A percentile compares a stretch with the other conserved stretches of the same genome.
These are phyloP conservation scores for Claviceps monticola DNA, from an alignment of 2,329 filamentous ascomycete genomes.

Conservation along the genomic window DNA sequence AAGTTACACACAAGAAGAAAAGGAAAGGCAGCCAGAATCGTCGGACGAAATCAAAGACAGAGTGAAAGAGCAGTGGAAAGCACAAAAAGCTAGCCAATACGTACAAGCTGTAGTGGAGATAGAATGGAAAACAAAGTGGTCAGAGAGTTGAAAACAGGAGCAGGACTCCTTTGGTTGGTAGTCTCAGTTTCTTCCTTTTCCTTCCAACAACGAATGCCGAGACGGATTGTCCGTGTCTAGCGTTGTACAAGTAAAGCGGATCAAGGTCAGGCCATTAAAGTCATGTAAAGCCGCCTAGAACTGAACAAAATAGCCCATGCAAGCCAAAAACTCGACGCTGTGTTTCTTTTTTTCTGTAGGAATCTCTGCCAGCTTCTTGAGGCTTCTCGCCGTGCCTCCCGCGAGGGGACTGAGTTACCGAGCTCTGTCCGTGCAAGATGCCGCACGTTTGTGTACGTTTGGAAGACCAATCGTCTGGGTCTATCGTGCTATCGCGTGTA, in stretches of 20 bases:
- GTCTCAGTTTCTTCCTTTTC: slow-evolving; percentile 3
- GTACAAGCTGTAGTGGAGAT: slow-evolving; percentile 28
- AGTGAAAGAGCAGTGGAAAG: slow-evolving; percentile 20
- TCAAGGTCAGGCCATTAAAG: not conserved
- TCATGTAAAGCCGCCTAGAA: slow-evolving; percentile 1
- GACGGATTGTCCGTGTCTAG: slow-evolving; percentile 1
- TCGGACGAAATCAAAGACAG: slow-evolving; percentile 9
- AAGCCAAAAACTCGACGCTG: slow-evolving; percentile 2
- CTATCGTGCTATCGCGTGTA: not conserved
- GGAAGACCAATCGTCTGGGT: not conserved
- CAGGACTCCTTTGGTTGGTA: slow-evolving; percentile 2
- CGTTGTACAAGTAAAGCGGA: slow-evolving; percentile 5
- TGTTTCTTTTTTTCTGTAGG: not conserved
- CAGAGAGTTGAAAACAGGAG: slow-evolving; percentile 2
- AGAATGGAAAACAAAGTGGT: slow-evolving; percentile 4
- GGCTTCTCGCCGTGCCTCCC: not conserved
- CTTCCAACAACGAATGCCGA: slow-evolving; percentile 5
- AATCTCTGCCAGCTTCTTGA: not conserved
- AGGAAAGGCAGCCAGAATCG: slow-evolving; percentile 1
- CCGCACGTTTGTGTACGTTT: not conserved
- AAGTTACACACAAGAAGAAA: slow-evolving; percentile 1
- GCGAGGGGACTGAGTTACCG: not conserved
- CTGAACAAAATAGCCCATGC: not conserved
- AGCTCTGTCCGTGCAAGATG: not conserved
- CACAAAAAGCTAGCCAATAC: slow-evolving; percentile 34